Evolutionary conservation across 2,329 filamentous ascomycete species (phyloP).

Genomic region (Phaeosphaeria sp.): DNA sequence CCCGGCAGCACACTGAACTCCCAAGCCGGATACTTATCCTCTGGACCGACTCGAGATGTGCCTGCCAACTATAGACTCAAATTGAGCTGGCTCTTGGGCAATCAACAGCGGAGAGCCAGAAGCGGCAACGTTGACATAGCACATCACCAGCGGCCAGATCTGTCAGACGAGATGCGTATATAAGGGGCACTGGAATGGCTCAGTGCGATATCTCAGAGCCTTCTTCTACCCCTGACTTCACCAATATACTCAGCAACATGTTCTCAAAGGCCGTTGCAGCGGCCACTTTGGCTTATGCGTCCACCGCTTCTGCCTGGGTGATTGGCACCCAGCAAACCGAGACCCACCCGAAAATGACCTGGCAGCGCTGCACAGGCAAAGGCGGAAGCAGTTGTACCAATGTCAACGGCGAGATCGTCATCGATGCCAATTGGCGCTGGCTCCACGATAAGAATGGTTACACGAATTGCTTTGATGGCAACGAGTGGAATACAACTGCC

Average conservation of each 20-base stretch:
- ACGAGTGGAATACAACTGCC: slow-evolving; percentile 48
- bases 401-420: slow-evolving; percentile 43
- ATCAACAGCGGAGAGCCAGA: not conserved
- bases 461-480: slow-evolving; percentile 49
- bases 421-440: slow-evolving; percentile 58
- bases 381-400: slow-evolving; percentile 42
- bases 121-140: not conserved
- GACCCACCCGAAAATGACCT: slow-evolving; percentile 46
- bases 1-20: not conserved
- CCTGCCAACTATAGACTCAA: not conserved
- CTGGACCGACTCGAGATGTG: not conserved
- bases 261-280: slow-evolving; percentile 26
- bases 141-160: not conserved
- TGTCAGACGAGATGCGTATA: not conserved
- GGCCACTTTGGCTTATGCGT: slow-evolving; percentile 29
- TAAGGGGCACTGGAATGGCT: slow-evolving; percentile 2
- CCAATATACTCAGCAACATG: slow-evolving; percentile 20
- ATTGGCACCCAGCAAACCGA: slow-evolving; percentile 46
- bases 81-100: not conserved
- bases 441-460: slow-evolving; percentile 49
- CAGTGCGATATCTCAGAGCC: not conserved
- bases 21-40: not conserved
- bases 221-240: not conserved
- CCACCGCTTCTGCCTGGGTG: slow-evolving; percentile 41
- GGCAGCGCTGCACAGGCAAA: slow-evolving; percentile 42